Conservation (phyloP, 2,329 filamentous ascomycete species). For the Teratosphaeria nubilosa region DNA sequence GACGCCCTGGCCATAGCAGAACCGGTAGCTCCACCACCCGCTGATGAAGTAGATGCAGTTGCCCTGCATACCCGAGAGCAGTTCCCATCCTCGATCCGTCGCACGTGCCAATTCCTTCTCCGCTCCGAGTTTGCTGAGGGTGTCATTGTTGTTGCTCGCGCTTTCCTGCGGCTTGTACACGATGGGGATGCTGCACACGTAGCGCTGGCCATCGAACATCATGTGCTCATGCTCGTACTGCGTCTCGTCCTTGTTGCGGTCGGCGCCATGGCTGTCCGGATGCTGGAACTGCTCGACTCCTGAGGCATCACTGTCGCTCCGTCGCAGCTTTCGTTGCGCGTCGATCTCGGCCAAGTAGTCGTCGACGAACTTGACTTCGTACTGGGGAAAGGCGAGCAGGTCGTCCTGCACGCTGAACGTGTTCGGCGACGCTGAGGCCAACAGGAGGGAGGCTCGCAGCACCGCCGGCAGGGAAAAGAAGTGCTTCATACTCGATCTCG, state of each 20-base stretch:
- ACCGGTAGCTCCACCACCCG: conserved; percentile 94
- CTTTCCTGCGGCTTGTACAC: conserved; percentile 43
- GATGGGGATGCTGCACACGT: conserved; percentile 75
- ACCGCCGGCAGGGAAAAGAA: conserved; percentile 40
- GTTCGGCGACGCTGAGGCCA: conserved; percentile 40
- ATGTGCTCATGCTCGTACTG: conserved; percentile 58
- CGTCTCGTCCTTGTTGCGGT: conserved; percentile 5
- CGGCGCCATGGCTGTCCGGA: conserved; percentile 4
- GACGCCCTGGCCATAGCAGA: conserved; percentile 80
- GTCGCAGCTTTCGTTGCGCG: conserved; percentile 50
- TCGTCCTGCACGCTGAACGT: conserved; percentile 83
- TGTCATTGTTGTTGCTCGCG: conserved; percentile 11
- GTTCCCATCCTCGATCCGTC: conserved; percentile 66
- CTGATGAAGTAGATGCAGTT: conserved; percentile 74
- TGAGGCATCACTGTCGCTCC: conserved; percentile 6
- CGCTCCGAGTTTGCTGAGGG: conserved; percentile 50
- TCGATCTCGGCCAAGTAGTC: conserved; percentile 61
- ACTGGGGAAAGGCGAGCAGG: conserved; percentile 76
- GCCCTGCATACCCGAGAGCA: conserved; percentile 66
- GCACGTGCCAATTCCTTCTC: conserved; percentile 71
- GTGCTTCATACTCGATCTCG: conserved; percentile 29
- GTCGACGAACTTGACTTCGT: conserved; percentile 62
- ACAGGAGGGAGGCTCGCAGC: conserved; percentile 37
- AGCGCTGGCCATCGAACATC: conserved; percentile 57
- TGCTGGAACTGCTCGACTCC: conserved; percentile 13